A percentile compares a stretch with the other conserved stretches of the same genome.
Conservation (phyloP, 2,329 filamentous ascomycete genomes). For the Apiospora sp. region DNA sequence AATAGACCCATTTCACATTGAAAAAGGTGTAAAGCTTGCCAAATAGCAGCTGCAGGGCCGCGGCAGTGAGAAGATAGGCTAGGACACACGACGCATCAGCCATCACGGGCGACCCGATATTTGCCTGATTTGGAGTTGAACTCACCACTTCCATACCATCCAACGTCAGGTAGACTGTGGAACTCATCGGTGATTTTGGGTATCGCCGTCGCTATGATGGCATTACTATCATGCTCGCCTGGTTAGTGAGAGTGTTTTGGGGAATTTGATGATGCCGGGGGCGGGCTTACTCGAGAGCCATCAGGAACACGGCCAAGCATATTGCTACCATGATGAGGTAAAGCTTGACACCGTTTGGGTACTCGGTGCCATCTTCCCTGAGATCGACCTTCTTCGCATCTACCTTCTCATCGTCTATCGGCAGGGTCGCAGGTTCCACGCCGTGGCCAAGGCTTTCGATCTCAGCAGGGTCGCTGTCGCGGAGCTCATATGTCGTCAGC, state of each 20-base stretch:
- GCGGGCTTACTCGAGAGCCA: slow-evolving; percentile 49
- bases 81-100: not conserved
- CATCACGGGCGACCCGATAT: not conserved
- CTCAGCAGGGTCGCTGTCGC: not conserved
- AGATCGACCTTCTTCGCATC: slow-evolving; percentile 32
- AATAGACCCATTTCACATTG: slow-evolving; percentile 46
- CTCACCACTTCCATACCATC: slow-evolving; percentile 54
- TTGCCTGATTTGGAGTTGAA: slow-evolving; percentile 13
- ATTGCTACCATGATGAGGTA: slow-evolving; percentile 51
- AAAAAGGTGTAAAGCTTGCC: slow-evolving; percentile 51
- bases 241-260: not conserved
- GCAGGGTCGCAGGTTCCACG: not conserved
- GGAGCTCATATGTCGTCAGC: slow-evolving; percentile 1
- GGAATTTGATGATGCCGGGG: not conserved
- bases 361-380: slow-evolving; percentile 48
- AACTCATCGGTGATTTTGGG: slow-evolving; percentile 50
- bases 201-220: slow-evolving; percentile 51
- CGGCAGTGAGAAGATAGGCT: slow-evolving; percentile 50
- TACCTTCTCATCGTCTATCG: not conserved
- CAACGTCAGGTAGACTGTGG: slow-evolving; percentile 53
- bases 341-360: slow-evolving; percentile 47
- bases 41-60: slow-evolving; percentile 47
- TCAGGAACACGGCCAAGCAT: slow-evolving; percentile 53
- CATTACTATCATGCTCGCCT: slow-evolving; percentile 33
- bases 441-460: not conserved